Percentiles rank a stretch among this genome's conserved stretches.
These are phyloP conservation scores for Naganishia onofrii DNA, from an alignment of 768 basidiomycete species.

Conservation along the genomic window DNA sequence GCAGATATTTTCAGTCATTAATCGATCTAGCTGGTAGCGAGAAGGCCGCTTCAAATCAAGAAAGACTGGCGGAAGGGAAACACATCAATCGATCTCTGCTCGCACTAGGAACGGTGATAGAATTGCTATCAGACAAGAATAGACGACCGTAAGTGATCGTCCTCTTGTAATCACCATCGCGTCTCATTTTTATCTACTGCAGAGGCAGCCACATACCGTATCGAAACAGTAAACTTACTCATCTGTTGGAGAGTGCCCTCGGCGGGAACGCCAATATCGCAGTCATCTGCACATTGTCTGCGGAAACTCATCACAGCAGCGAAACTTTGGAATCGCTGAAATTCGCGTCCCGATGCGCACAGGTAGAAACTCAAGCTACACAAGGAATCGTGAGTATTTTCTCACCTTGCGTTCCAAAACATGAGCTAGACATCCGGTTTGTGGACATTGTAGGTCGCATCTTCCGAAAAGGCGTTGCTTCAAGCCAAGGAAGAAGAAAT, in stretches of 20 bases:
- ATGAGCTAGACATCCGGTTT: neutral
- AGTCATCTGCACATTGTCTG: slow-evolving; percentile 52
- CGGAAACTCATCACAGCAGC: slow-evolving; percentile 48
- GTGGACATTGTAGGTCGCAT: slow-evolving; percentile 36
- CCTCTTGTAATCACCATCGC: neutral
- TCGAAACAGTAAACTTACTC: slow-evolving; percentile 53
- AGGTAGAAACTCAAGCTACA: slow-evolving; percentile 52
- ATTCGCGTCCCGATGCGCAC: slow-evolving; percentile 51
- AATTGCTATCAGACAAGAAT: slow-evolving; percentile 28
- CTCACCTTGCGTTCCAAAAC: neutral
- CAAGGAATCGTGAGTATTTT: slow-evolving; percentile 45
- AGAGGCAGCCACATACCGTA: slow-evolving; percentile 48
- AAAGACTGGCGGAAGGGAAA: slow-evolving; percentile 50
- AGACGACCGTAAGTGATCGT: slow-evolving; percentile 27
- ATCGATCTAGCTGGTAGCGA: slow-evolving; percentile 53
- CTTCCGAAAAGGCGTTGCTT: slow-evolving; percentile 48
- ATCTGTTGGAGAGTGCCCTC: slow-evolving; percentile 51
- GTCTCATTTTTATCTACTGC: neutral
- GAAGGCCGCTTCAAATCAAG: slow-evolving; percentile 50
- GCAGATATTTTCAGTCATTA: slow-evolving; percentile 26
- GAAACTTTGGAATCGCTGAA: slow-evolving; percentile 53
- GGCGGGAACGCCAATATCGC: slow-evolving; percentile 53
- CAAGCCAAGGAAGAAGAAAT: slow-evolving; percentile 51
- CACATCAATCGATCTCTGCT: slow-evolving; percentile 48
- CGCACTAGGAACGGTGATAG: slow-evolving; percentile 33